Evolutionary conservation across 495 filamentous ascomycete genomes (phyloP).

Genomic region (Bryoglossum gracile): DNA sequence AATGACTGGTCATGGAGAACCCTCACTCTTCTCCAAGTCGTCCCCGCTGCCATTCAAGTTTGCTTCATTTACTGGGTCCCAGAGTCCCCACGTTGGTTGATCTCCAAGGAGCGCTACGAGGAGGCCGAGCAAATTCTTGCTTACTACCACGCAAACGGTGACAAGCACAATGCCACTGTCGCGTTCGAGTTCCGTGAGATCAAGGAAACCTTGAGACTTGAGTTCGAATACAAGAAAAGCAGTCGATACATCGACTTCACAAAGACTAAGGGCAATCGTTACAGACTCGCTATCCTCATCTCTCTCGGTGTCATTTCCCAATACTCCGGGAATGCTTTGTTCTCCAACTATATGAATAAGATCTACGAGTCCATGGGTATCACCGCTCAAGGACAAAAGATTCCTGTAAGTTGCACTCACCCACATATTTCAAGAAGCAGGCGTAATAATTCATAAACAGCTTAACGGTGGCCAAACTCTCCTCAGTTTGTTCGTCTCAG

Average conservation of each 20-base stretch:
- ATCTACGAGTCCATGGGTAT: slow-evolving; percentile 47
- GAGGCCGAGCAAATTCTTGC: slow-evolving; percentile 42
- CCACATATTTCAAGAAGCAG: no score
- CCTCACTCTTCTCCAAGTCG: slow-evolving; percentile 22
- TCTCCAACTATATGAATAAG: slow-evolving; percentile 51
- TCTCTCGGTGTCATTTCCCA: slow-evolving; percentile 59
- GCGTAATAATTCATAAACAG: no score
- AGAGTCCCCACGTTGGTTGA: slow-evolving; percentile 54
- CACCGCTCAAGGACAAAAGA: slow-evolving; percentile 42
- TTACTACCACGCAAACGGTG: slow-evolving; percentile 37
- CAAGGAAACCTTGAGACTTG: slow-evolving; percentile 42
- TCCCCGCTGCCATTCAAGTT: slow-evolving; percentile 20
- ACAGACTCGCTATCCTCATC: slow-evolving; percentile 49
- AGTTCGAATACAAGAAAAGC: slow-evolving; percentile 36
- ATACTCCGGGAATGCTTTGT: slow-evolving; percentile 61
- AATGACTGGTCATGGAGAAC: slow-evolving; percentile 25
- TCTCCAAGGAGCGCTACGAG: slow-evolving; percentile 41
- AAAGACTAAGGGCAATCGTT: slow-evolving; percentile 49
- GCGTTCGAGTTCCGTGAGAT: slow-evolving; percentile 33
- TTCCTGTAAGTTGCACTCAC: slow-evolving; percentile 44
- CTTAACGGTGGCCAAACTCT: slow-evolving; percentile 22
- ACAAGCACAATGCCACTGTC: slow-evolving; percentile 30
- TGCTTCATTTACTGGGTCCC: slow-evolving; percentile 30
- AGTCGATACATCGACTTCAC: slow-evolving; percentile 43
- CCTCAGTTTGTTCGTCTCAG: slow-evolving; percentile 14